Conservation (phyloP, 176 grass and related monocot species). For the Carex kokanica region DNA sequence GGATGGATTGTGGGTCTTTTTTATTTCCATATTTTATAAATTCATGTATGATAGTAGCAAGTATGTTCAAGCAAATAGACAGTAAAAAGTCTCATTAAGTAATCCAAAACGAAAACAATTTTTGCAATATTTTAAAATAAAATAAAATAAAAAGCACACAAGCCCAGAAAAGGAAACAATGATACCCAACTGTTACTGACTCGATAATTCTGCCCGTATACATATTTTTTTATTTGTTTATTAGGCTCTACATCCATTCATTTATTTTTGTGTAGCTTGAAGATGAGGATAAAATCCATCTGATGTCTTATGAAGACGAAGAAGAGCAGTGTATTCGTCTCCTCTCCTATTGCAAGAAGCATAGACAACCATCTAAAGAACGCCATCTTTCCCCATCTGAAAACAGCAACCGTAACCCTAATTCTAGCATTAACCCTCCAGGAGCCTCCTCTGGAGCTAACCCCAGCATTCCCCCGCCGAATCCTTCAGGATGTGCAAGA, state of each 20-base stretch:
- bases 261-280: constrained; percentile 66
- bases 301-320: constrained; percentile 89
- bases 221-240: constrained; percentile 26
- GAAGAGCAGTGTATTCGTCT: constrained; percentile 90
- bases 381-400: constrained; percentile 38
- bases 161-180: background rate
- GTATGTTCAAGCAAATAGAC: background rate
- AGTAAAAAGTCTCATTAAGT: background rate
- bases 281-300: constrained; percentile 86
- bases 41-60: background rate
- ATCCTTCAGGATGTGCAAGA: constrained; percentile 94
- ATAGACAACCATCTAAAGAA: constrained; percentile 82
- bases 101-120: background rate
- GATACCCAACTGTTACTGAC: background rate
- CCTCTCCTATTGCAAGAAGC: constrained; percentile 97
- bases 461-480: constrained; percentile 35
- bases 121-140: background rate
- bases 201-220: background rate
- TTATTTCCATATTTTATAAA: background rate
- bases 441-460: constrained; percentile 35
- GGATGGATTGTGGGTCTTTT: background rate
- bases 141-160: background rate
- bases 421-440: constrained; percentile 34
- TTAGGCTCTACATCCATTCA: background rate
- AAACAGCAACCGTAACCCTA: background rate